A percentile compares a stretch with the other conserved stretches of the same genome.
These are phyloP conservation scores for Psilocybe cubensis DNA, from an alignment of 768 basidiomycete species.

Conservation along the genomic window DNA sequence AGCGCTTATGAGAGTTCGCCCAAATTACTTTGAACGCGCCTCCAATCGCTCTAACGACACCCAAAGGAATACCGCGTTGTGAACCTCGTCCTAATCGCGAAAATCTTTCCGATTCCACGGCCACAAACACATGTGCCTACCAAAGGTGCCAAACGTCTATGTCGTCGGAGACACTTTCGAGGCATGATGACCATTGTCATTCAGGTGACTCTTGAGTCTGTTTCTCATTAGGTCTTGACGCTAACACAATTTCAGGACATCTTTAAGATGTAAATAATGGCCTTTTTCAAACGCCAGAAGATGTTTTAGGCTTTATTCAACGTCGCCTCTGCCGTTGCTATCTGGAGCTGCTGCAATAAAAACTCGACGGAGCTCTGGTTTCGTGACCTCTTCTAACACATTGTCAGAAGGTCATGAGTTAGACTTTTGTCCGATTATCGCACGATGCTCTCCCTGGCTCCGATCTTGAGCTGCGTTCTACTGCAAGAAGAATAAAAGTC, in stretches of 20 bases:
- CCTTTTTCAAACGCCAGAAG: conserved; percentile 37
- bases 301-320: conserved; percentile 31
- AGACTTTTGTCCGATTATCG: conserved; percentile 1
- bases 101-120: conserved; percentile 11
- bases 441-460: conserved; percentile 23
- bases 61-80: conserved; percentile 10
- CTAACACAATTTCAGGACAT: conserved; percentile 30
- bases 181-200: conserved; percentile 31
- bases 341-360: conserved; percentile 54
- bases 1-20: conserved; percentile 42
- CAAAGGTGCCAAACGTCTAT: not conserved
- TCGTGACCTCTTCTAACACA: conserved; percentile 25
- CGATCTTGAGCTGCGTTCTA: conserved; percentile 19
- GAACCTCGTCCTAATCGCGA: conserved; percentile 17
- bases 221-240: not conserved
- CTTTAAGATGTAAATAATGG: conserved; percentile 43
- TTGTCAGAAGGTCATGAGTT: conserved; percentile 3
- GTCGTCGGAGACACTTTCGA: not conserved
- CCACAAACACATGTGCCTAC: not conserved
- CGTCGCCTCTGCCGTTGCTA: conserved; percentile 37
- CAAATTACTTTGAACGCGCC: conserved; percentile 13
- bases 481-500: too few species aligned
- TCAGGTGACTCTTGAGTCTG: conserved; percentile 34
- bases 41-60: conserved; percentile 18
- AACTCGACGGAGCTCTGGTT: conserved; percentile 43